Percentiles rank a stretch among this genome's conserved stretches.
Evolutionary conservation across 306 rosid species (phyloP).

Genomic region (Castanea crenata): DNA sequence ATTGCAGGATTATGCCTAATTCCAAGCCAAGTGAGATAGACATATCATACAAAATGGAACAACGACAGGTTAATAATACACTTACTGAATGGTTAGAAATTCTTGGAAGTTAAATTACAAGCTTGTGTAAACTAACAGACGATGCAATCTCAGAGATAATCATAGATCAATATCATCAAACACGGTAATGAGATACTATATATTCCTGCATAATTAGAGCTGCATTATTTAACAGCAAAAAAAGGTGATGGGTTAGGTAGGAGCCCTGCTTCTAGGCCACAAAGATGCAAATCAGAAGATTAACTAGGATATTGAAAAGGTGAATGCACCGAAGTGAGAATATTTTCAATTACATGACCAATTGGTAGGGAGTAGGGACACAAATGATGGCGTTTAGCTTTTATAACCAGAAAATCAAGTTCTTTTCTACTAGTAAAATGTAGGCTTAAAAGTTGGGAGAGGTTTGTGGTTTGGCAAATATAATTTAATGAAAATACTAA

Average conservation of each 20-base stretch:
- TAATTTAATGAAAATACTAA: neutral
- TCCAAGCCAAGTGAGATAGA: neutral
- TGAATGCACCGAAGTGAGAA: neutral
- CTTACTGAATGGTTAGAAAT: neutral
- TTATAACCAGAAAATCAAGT: neutral
- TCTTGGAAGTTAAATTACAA: neutral
- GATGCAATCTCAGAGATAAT: neutral
- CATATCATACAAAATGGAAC: neutral
- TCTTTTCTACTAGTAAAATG: neutral
- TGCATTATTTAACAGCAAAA: neutral
- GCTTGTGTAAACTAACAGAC: too few relatives aligned
- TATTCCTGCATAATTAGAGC: neutral
- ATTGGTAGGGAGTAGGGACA: neutral
- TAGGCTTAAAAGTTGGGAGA: too few relatives aligned
- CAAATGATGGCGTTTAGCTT: neutral
- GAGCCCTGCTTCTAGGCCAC: neutral
- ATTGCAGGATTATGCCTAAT: neutral
- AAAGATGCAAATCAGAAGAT: neutral
- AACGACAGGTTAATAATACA: neutral
- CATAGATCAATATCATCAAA: neutral
- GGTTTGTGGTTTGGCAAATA: neutral
- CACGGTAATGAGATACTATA: neutral
- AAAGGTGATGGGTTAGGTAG: neutral
- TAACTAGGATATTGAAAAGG: neutral
- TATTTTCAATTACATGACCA: neutral